Conservation (phyloP, 2,329 filamentous ascomycete genomes). For the Trichophyton schoenleinii region DNA sequence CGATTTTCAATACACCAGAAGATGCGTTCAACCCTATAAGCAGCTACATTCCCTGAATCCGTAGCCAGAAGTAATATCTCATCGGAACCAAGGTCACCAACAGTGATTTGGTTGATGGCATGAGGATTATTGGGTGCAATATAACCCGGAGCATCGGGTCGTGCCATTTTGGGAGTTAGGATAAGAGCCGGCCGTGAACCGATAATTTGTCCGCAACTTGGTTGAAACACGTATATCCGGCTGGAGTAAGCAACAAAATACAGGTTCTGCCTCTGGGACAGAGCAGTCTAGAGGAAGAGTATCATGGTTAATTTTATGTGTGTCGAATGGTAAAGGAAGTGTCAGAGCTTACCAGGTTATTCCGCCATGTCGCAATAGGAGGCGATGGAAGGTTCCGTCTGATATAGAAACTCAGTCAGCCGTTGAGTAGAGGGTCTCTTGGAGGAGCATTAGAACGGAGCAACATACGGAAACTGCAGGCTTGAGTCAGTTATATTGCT, state of each 20-base stretch:
- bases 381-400: slow-evolving; percentile 16
- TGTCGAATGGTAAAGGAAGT: neutral
- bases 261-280: slow-evolving; percentile 37
- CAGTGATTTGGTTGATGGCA: slow-evolving; percentile 55
- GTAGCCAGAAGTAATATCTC: slow-evolving; percentile 57
- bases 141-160: slow-evolving; percentile 37
- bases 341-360: slow-evolving; percentile 28
- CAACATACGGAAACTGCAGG: slow-evolving; percentile 8
- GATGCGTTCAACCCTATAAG: slow-evolving; percentile 50
- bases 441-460: neutral
- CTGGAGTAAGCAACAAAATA: slow-evolving; percentile 33
- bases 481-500: neutral
- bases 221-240: slow-evolving; percentile 35
- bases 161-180: slow-evolving; percentile 31
- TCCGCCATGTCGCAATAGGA: slow-evolving; percentile 29
- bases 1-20: slow-evolving; percentile 32
- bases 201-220: slow-evolving; percentile 29
- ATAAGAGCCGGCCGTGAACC: slow-evolving; percentile 29
- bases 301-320: neutral
- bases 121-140: slow-evolving; percentile 45
- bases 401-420: neutral
- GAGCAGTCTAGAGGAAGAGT: slow-evolving; percentile 24
- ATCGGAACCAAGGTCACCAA: slow-evolving; percentile 55
- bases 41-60: slow-evolving; percentile 64
- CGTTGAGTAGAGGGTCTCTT: neutral